Base-by-base conservation (phyloP, 2,329 filamentous ascomycete species). In the Acarospora socialis region DNA sequence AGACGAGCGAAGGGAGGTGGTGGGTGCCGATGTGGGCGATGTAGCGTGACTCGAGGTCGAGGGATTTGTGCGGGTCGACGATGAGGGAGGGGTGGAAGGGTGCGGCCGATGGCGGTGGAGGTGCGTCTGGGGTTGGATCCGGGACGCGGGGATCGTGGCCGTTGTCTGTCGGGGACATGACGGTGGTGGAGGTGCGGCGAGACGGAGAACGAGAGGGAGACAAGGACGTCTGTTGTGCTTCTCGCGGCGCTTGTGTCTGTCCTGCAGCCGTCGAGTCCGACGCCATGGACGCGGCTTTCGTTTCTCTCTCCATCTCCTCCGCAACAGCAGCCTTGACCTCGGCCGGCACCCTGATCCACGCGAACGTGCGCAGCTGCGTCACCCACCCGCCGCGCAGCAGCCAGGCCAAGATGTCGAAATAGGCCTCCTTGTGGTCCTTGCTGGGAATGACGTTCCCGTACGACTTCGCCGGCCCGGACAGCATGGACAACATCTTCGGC, bases 321-420 rank as follows among this genome's bases (percentile, higher is more conserved):
- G 81, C 74, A 3, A 92, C 83, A 42, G 81, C 77, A 47, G 80
- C 77, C 45, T 90, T 75, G 40, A 92, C 80, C 49, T 87, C 77
- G 2, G 80, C 75, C 56, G 77, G 77, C 24, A 90, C 80, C 30
- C 87, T 72, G 25, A 95, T 73, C 64, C 90, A 92, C 8, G 79
- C 82, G 53, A 92, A 94, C 1, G 83, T 90, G 40, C 84, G 81
- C 4, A 98, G 67, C 52, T 94, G 86, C 1, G 81, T 92, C 1
- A 94, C 86, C 81, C 90, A 93, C 9, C 83, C 84, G 28, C 83
- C 80, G 23, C 86, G 75, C 60, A 95, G 74, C 6, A 98, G 68
- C 83, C 87, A 98, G 14, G 83, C 84, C 16, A 98, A 63, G 54
- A 95, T 92, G 20, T 81, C 72, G 54, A 95, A 77, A 53, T 94